Conservation (phyloP, 2,329 filamentous ascomycete species). For the Parastagonospora avenae region DNA sequence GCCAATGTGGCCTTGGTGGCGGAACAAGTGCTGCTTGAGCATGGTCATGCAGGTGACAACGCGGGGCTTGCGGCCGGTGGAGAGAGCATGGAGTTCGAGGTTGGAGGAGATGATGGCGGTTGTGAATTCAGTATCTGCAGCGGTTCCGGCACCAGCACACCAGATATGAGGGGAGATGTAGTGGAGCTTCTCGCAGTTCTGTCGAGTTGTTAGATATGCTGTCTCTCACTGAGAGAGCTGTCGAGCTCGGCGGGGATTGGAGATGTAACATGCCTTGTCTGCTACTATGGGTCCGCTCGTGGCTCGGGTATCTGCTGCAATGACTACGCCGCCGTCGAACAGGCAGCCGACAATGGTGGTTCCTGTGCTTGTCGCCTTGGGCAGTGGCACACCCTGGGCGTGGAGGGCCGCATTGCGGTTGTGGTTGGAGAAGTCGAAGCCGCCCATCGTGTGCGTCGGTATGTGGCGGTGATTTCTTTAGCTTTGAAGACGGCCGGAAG, state of each 20-base stretch:
- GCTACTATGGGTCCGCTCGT: constrained; percentile 97
- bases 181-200: constrained; percentile 99
- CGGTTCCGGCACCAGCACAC: constrained; percentile 97
- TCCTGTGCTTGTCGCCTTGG: constrained; percentile 97
- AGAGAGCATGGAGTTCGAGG: constrained; percentile 95
- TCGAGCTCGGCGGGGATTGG: constrained; percentile 2
- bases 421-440: constrained; percentile 91
- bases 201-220: constrained; percentile 16
- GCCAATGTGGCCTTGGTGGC: constrained; percentile 96
- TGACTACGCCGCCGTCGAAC: constrained; percentile 95
- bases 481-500: neutral
- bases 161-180: constrained; percentile 99
- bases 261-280: constrained; percentile 71
- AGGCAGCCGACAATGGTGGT: constrained; percentile 98
- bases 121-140: constrained; percentile 98
- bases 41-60: constrained; percentile 99
- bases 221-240: neutral
- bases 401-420: constrained; percentile 98
- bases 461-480: neutral
- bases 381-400: constrained; percentile 88
- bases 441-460: constrained; percentile 68
- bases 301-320: constrained; percentile 96
- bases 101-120: constrained; percentile 98
- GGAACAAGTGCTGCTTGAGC: constrained; percentile 99
- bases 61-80: constrained; percentile 92